Evolutionary conservation across 192 early-diverging fungal species (phyloP), one percentile per base, ranked within the genome.

Genomic region (Oehlia diaphana): DNA sequence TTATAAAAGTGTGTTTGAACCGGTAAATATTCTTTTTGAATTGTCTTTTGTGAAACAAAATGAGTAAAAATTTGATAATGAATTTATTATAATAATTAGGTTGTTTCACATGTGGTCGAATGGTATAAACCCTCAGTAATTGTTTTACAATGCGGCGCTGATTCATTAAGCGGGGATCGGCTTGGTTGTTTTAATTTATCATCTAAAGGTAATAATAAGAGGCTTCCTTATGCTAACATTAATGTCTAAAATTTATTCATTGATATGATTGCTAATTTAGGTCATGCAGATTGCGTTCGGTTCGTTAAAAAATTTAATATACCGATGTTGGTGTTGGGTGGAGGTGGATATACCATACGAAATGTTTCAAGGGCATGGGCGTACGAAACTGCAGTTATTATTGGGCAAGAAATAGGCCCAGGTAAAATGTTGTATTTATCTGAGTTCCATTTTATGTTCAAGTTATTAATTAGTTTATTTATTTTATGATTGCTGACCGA

Each of bases 331-430:
- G 92, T 98, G 44, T 86, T 98, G 1, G 98, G 98, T 33, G 98
- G 98, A 26, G 98, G 98, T 26, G 98, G 98, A 14, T 99, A 99
- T 81, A 99, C 98, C 1, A 96, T 98, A 82, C 90, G 96, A 31
- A 97, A 99, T 83, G 96, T 98, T 4, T 93, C 95, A 44, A 90
- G 97, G 7, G 92, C 92, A 33, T 98, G 96, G 97, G 92, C 95
- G 9, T 98, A 97, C 83, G 98, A 99, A 81, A 99, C 98, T 5
- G 88, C 91, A 12, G 88, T 96, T 7, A 88, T 94, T 26, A 89
- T 94, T 3, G 94, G 93, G 62, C 85, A 90, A 23, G 62, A 68
- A 35, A 21, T 58, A n/a, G 47, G 68, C 6, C n/a, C 35, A 73
- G 49, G 63, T 68, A 39, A 65, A 26, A 10, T 42, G 21, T 33